Evolutionary conservation across 108 stramenopile species (phyloP), one percentile per base, ranked within the genome.

Genomic region (Skeletonema costatum): DNA sequence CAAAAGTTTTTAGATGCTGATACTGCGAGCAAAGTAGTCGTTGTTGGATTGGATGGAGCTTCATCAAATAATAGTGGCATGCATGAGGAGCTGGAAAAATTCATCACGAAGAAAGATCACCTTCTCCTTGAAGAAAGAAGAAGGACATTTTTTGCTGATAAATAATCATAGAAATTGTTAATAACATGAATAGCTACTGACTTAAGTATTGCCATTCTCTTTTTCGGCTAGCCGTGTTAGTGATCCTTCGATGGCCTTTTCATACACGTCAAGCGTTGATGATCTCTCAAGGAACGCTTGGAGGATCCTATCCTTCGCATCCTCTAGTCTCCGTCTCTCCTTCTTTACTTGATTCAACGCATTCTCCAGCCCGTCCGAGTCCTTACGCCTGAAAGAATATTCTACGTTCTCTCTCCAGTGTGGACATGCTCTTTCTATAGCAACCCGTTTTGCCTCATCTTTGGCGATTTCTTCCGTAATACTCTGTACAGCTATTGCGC

Each of bases 1-100:
- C 74, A 77, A 39, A 83, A 82, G 66, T 87, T 78, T 60, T 63
- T 92, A 32, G 92, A 92, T 77, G 81, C 89, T 4, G 46, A 74
- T 42, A 90, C 89, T 7, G 68, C 78, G 12, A 66, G 82, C 42
- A 90, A 87, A 61, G 84, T 90, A 42, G 74, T 80, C 10, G 70
- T 82, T 2, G 62, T 84, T 0, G 68, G 79, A 39, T 64, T 50
- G 59, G 73, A 61, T 60, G 74, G 51, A 46, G 44, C 25, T 19
- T 21, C 50, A 51, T 2, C 9, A 29, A 29, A 56, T 46, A 46
- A 51, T 32, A 42, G 32, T 73, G 63, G 12, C 29, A 21, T 35
- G 9, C 1, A 32, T 38, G 60, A 79, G 17, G 60, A 67, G 30
- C 61, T 79, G 60, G 51, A 46, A 31, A 59, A 68, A 38, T 81